Conservation (phyloP, 306 rosid species). For the Cucumis hystrix region DNA sequence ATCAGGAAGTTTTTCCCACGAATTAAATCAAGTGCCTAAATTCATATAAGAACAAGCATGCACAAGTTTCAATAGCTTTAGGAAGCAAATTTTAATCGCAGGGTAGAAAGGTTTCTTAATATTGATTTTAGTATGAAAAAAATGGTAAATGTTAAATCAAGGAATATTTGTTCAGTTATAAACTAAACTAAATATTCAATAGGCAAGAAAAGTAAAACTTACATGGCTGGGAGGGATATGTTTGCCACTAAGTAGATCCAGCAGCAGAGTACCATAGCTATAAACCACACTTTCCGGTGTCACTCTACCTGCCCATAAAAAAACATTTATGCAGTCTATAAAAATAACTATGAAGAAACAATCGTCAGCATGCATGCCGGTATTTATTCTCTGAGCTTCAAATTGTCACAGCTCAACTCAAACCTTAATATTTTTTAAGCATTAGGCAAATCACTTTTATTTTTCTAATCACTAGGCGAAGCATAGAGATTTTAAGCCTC, state of each 20-base stretch:
- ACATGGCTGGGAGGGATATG: slow-evolving; percentile 93
- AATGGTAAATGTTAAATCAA: background rate
- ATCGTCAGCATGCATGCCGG: background rate
- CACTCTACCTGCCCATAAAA: slow-evolving; percentile 63
- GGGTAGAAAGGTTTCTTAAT: background rate
- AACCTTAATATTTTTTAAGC: no score
- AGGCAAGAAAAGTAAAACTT: slow-evolving; percentile 14
- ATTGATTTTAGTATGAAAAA: background rate
- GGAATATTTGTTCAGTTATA: background rate
- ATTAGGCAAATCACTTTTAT: no score
- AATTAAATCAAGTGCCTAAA: slow-evolving; percentile 85
- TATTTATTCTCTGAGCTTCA: background rate
- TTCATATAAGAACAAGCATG: background rate
- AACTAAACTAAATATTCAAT: background rate
- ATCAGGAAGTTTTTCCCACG: slow-evolving; percentile 84
- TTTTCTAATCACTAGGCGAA: no score
- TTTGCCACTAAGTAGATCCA: slow-evolving; percentile 94
- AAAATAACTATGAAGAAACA: background rate
- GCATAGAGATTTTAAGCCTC: no score
- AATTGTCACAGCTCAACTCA: no score
- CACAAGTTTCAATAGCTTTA: background rate
- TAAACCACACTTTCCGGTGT: slow-evolving; percentile 80
- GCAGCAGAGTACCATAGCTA: slow-evolving; percentile 80
- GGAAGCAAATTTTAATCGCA: background rate
- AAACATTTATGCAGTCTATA: background rate